Percentiles rank a stretch among this genome's conserved stretches.
Evolutionary conservation across 441 rosid genomes (phyloP).

Genomic region (Gossypium gossypioides): DNA sequence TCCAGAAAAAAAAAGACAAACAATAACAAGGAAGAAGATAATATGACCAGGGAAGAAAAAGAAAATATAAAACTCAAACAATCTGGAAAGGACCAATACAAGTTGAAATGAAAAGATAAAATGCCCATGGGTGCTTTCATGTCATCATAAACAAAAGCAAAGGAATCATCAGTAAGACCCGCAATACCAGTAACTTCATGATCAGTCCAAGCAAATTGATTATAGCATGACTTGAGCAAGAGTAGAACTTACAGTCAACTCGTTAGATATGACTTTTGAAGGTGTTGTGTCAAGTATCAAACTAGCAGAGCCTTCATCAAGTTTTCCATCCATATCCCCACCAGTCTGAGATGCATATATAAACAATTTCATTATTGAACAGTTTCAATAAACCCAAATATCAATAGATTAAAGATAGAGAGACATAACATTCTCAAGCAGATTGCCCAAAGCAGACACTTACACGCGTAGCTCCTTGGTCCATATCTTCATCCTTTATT

Average conservation of each 20-base stretch:
- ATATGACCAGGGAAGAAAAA: background rate
- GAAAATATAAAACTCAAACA: background rate
- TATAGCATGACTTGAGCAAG: slow-evolving; percentile 2
- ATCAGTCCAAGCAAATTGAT: background rate
- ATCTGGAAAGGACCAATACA: background rate
- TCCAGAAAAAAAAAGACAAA: background rate
- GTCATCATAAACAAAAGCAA: slow-evolving; percentile 4
- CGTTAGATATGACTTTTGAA: slow-evolving; percentile 86
- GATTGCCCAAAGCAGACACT: slow-evolving; percentile 19
- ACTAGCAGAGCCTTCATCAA: slow-evolving; percentile 86
- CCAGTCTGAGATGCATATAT: slow-evolving; percentile 41
- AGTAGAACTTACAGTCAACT: slow-evolving; percentile 69
- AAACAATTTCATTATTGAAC: slow-evolving; percentile 1
- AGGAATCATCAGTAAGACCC: background rate
- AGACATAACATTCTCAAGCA: slow-evolving; percentile 9
- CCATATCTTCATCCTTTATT: slow-evolving; percentile 78
- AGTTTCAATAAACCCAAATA: slow-evolving; percentile 7
- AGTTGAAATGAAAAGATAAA: background rate
- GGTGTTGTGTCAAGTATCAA: slow-evolving; percentile 85
- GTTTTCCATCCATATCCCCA: slow-evolving; percentile 67
- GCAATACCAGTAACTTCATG: background rate
- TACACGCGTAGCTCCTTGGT: slow-evolving; percentile 60
- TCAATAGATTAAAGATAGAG: background rate
- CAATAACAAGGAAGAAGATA: background rate
- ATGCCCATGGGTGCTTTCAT: background rate